Percentiles rank a stretch among this genome's conserved stretches.
Conservation (phyloP, 805 yeast species). For the Martiniozyma abietophila region DNA sequence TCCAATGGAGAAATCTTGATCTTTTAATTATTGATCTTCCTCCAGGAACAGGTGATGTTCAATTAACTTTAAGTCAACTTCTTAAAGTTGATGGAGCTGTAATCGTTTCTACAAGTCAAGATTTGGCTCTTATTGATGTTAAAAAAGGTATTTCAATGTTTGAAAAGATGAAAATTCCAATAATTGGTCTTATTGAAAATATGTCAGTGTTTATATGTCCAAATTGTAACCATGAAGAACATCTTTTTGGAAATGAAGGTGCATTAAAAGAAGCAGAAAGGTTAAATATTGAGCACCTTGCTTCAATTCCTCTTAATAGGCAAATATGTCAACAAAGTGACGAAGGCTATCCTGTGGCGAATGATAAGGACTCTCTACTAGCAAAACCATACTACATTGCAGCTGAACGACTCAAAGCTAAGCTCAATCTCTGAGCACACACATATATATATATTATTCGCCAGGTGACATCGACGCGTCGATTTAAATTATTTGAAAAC, state of each 20-base stretch:
- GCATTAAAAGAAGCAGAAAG: constrained; percentile 39
- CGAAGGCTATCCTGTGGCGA: constrained; percentile 52
- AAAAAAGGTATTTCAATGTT: constrained; percentile 76
- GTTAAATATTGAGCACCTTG: constrained; percentile 43
- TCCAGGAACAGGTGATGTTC: constrained; percentile 88
- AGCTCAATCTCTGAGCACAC: constrained; percentile 2
- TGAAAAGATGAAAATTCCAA: constrained; percentile 57
- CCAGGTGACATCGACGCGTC: no score
- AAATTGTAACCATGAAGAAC: constrained; percentile 63
- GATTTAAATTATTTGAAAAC: no score
- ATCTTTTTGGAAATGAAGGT: constrained; percentile 65
- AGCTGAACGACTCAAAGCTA: constrained; percentile 20
- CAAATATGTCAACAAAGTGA: constrained; percentile 56
- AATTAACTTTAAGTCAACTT: constrained; percentile 72
- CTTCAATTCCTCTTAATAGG: constrained; percentile 57
- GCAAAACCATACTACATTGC: constrained; percentile 45
- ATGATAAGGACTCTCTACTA: constrained; percentile 29
- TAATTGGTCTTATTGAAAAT: constrained; percentile 71
- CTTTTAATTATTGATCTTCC: constrained; percentile 75
- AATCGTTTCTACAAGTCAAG: constrained; percentile 81
- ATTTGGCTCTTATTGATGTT: constrained; percentile 72
- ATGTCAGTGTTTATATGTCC: constrained; percentile 77
- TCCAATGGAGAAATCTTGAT: constrained; percentile 62
- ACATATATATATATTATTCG: no score
- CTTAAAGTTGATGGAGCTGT: constrained; percentile 71